Base-by-base conservation (phyloP, 139 green algal species). In the Tetradesmus obliquus region DNA sequence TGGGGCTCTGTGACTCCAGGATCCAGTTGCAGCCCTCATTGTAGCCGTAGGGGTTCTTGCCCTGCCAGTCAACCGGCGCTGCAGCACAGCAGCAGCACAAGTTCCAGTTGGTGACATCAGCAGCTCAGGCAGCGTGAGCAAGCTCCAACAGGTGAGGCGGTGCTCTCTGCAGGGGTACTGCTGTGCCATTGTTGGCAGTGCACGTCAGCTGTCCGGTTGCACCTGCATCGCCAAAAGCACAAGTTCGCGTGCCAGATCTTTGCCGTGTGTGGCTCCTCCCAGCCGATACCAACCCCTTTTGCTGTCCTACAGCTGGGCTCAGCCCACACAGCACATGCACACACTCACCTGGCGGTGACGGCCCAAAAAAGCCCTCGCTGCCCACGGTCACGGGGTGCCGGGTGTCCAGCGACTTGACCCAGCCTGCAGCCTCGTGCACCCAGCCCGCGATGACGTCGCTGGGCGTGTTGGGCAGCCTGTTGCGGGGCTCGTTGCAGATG, bases 401-500 rank as follows among this genome's bases (percentile, higher is more conserved):
- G 19, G 13, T 3, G 55, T 87, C 82, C 12, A 62, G 12, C 2
- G 13, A 24, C 82, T 87, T 87, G 82, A 87, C 13, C 6, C 66
- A 12, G 4, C 10, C 82, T 51, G 82, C 82, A 7, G 22, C 13
- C 5, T 32, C 45, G 17, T 87, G 82, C 53, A 87, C 82, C 82
- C 82, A 87, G 24, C 8, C 80, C 45, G 32, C 80, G 55, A 60
- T 86, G 15, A 9, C 55, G 55, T 13, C 22, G 20, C 2, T 66
- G 3, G 19, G 13, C 24, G 54, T 3, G 55, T 62, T 71, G 76
- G n/a, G n/a, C 76, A 54, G 76, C 54, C 82, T 62, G 82, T 72
- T 72, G 54, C 82, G 53, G 51, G 82, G 82, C 82, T 87, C 82
- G 10, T 87, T 87, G 82, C 82, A 87, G 51, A 87, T 87, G 82